Conservation (phyloP, 148 eudicot species). For the Dysphania ambrosioides region DNA sequence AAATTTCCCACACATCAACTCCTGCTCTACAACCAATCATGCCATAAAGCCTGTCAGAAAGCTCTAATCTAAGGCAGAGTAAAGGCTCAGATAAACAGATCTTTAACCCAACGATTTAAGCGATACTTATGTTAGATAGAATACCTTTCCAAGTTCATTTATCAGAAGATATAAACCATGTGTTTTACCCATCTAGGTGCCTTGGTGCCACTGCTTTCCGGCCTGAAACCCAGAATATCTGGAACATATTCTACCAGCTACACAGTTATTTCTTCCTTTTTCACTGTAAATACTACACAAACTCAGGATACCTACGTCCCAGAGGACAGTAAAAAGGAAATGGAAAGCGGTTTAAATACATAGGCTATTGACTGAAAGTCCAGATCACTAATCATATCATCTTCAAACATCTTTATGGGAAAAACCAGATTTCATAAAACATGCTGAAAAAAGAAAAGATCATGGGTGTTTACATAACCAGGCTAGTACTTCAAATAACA, state of each 20-base stretch:
- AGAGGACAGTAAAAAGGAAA: neutral
- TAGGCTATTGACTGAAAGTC: neutral
- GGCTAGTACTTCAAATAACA: neutral
- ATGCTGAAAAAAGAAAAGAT: too few species aligned
- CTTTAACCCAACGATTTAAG: neutral
- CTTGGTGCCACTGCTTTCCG: neutral
- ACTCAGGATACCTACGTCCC: neutral
- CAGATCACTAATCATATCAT: too few species aligned
- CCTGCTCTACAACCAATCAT: neutral
- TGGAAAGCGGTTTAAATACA: neutral
- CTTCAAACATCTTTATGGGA: neutral
- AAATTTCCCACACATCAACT: neutral
- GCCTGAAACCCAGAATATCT: neutral
- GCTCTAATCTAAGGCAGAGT: neutral
- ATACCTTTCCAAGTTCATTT: neutral
- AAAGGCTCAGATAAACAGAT: too few species aligned
- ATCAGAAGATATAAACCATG: neutral
- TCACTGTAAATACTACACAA: neutral
- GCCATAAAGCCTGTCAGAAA: neutral
- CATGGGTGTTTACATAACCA: too few species aligned
- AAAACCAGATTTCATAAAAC: neutral
- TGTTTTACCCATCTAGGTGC: neutral
- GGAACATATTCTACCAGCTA: neutral
- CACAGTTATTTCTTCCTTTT: neutral
- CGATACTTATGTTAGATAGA: neutral